A percentile compares a stretch with the other conserved stretches of the same genome.
phyloP scores from a whole-genome alignment of 2,329 filamentous ascomycete genomes.

The Sporothrix luriei region DNA sequence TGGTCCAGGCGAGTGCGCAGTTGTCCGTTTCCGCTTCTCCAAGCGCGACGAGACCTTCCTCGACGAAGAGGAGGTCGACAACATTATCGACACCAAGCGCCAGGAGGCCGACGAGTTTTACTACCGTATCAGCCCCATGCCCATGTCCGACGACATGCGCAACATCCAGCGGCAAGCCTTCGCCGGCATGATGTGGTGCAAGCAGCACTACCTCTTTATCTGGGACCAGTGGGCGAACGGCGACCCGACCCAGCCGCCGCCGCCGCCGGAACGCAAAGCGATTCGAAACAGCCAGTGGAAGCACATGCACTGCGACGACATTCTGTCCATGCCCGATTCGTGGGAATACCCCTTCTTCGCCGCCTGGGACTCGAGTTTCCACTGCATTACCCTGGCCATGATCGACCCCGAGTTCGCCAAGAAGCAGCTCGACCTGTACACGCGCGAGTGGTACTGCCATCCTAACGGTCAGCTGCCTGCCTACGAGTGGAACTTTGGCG shows the following conservation, averaged over 20 bases:
- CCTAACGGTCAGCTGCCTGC: constrained; percentile 93
- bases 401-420: constrained; percentile 97
- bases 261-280: constrained; percentile 75
- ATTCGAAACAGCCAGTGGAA: constrained; percentile 90
- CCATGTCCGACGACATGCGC: constrained; percentile 88
- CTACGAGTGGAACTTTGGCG: constrained; percentile 95
- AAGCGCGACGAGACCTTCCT: constrained; percentile 74
- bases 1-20: constrained; percentile 86
- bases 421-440: constrained; percentile 95
- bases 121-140: constrained; percentile 86
- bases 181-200: constrained; percentile 97
- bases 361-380: constrained; percentile 95
- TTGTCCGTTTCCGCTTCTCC: constrained; percentile 88
- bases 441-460: constrained; percentile 98
- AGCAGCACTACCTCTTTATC: constrained; percentile 94
- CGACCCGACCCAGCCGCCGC: constrained; percentile 83
- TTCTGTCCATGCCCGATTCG: constrained; percentile 95
- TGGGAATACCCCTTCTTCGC: constrained; percentile 99
- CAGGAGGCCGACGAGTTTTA: constrained; percentile 97
- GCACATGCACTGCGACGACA: constrained; percentile 92
- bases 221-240: constrained; percentile 99
- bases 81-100: constrained; percentile 80
- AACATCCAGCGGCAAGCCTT: constrained; percentile 96
- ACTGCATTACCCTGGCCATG: constrained; percentile 95
- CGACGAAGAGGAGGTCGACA: constrained; percentile 90